Percentiles rank a stretch among this genome's conserved stretches.
Conservation (phyloP, 305 asterid genomes). For the Solanum chacoense region DNA sequence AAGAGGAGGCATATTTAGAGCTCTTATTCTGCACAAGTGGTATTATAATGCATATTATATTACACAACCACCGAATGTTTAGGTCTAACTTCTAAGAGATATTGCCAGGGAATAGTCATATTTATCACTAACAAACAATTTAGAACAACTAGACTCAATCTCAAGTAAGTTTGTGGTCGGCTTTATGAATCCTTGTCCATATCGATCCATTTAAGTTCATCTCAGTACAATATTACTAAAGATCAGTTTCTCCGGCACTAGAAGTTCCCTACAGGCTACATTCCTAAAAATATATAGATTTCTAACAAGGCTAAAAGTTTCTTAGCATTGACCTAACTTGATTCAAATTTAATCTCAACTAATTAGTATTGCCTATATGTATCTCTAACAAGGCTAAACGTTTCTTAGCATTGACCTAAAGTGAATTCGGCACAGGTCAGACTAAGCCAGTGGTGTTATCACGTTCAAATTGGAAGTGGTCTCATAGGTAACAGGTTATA, state of each 20-base stretch:
- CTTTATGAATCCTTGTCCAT: neutral
- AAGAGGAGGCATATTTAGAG: neutral
- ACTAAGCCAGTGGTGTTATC: neutral
- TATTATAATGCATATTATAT: neutral
- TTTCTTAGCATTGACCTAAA: neutral
- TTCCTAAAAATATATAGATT: neutral
- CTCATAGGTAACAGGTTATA: neutral
- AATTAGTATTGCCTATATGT: neutral
- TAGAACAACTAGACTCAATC: neutral
- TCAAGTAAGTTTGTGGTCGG: neutral
- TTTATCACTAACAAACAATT: neutral
- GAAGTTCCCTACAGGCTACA: neutral
- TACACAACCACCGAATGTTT: neutral
- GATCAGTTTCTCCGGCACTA: neutral
- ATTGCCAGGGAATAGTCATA: neutral
- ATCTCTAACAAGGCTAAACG: neutral
- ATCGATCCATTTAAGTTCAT: neutral
- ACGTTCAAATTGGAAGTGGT: neutral
- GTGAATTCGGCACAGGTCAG: neutral
- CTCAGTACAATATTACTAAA: neutral
- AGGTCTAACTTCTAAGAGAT: neutral
- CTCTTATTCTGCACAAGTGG: neutral
- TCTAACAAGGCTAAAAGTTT: neutral
- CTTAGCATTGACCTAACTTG: neutral
- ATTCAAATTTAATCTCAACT: neutral